Evolutionary conservation across 441 rosid genomes (phyloP).

Genomic region (Gossypium laxum): DNA sequence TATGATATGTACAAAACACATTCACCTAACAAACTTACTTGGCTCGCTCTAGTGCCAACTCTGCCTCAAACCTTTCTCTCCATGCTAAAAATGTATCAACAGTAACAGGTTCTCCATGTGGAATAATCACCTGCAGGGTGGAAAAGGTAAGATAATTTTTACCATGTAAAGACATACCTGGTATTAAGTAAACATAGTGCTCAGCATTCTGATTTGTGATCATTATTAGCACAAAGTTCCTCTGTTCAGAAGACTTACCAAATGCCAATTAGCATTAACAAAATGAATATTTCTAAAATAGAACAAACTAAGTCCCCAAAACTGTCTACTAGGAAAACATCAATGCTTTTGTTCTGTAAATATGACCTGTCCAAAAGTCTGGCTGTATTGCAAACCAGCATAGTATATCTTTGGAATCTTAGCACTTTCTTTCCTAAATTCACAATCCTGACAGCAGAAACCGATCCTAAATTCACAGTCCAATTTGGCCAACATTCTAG

Average conservation of each 20-base stretch:
- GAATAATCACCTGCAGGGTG: slow-evolving; percentile 52
- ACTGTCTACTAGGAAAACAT: neutral
- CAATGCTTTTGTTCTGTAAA: neutral
- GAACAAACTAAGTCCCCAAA: neutral
- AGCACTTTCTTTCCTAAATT: neutral
- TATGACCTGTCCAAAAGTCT: neutral
- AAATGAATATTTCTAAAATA: neutral
- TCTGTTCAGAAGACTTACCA: neutral
- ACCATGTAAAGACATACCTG: neutral
- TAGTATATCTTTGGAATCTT: neutral
- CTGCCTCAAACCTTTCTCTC: slow-evolving; percentile 97
- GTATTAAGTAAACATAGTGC: neutral
- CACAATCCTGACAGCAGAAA: neutral
- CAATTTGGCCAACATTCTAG: neutral
- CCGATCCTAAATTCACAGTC: neutral
- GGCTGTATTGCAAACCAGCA: neutral
- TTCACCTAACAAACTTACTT: slow-evolving; percentile 46
- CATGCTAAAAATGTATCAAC: slow-evolving; percentile 81
- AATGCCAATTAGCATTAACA: neutral
- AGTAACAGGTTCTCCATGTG: slow-evolving; percentile 97
- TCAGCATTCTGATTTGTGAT: neutral
- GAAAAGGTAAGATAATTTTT: neutral
- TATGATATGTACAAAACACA: neutral
- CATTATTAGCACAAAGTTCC: neutral
- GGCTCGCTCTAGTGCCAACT: slow-evolving; percentile 89